Evolutionary conservation across 2,329 filamentous ascomycete species (phyloP), one percentile per base, ranked within the genome.

Genomic region (Fusarium sp.): DNA sequence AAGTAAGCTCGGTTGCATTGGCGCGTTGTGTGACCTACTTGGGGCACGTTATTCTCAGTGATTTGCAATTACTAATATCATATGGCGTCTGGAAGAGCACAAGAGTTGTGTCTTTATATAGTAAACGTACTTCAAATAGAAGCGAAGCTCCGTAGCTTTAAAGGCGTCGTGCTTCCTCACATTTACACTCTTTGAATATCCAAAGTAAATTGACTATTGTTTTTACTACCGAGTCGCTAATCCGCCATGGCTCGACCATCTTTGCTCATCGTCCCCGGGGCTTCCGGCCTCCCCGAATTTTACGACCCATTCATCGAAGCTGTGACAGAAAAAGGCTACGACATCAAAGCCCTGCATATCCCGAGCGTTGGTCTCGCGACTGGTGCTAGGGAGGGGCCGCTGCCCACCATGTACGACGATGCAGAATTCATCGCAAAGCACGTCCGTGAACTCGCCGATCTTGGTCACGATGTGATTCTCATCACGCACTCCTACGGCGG

Each of bases 401-500:
- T 37, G 6, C 62, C 75, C 4, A 74, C 69, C 4, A 79, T 80
- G 52, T 79, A 81, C 52, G 80, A 80, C 4, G 81, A 85, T 58
- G 77, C 82, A 8, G 75, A 75, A 0, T 72, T 76, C 6, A 78
- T 84, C 6, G 76, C 75, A 2, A 50, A 76, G 1, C 65, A 79
- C 0, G 69, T 85, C 14, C 70, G 80, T 17, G 56, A 76, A 17
- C 80, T 84, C 3, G 81, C 84, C 4, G 81, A 82, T 9, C 60
- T 58, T 1, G 80, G 80, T 1, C 82, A 83, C 27, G 81, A 85
- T 27, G 80, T 85, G 6, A 69, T 86, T 1, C 70, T 85, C 7
- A 43, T 84, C 17, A 76, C 79, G 14, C 84, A 86, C 60, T 84
- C 81, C 20, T 86, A 85, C 74, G 80, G 82, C 2, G 83, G 83